These are phyloP conservation scores for Geosmithia morbida DNA, from an alignment of 2,329 filamentous ascomycete species.

Conservation along the genomic window DNA sequence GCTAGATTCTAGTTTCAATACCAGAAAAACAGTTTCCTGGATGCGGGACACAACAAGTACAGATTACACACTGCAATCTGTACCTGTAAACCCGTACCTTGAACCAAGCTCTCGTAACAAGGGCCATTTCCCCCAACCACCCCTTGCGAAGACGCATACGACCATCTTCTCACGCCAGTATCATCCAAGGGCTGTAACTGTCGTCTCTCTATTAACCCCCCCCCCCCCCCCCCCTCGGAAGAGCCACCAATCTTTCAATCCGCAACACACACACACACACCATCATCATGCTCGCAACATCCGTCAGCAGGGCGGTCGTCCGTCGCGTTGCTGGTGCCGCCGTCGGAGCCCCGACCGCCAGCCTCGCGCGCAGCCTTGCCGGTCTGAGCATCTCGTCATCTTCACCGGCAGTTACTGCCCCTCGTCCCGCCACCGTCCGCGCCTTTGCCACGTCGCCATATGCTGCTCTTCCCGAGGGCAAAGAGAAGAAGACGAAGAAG, in stretches of 20 bases:
- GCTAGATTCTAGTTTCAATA: too few relatives aligned
- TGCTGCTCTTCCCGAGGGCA: conserved; percentile 10
- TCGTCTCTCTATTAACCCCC: too few relatives aligned
- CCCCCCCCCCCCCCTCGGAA: neutral
- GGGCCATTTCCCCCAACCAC: neutral
- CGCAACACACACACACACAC: conserved; percentile 1
- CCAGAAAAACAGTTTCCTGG: neutral
- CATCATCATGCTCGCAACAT: conserved; percentile 22
- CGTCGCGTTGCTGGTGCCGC: conserved; percentile 15
- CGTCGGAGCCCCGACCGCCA: conserved; percentile 4
- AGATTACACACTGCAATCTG: too few relatives aligned
- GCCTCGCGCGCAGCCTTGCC: conserved; percentile 6
- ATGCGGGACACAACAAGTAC: conserved; percentile 2
- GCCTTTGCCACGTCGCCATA: conserved; percentile 16
- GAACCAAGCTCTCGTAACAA: conserved; percentile 1
- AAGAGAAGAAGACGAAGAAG: conserved; percentile 10
- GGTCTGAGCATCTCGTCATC: conserved; percentile 7
- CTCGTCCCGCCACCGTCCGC: conserved; percentile 7
- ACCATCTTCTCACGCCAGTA: conserved; percentile 2
- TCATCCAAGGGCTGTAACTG: neutral
- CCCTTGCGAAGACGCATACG: conserved; percentile 1
- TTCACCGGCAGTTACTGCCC: conserved; percentile 6
- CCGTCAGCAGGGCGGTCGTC: conserved; percentile 22
- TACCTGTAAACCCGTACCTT: too few relatives aligned
- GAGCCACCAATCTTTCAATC: neutral